Percentiles rank a stretch among this genome's conserved stretches.
These are phyloP conservation scores for Cadophora sp. DNA, from an alignment of 2,329 filamentous ascomycete species.

Conservation along the genomic window DNA sequence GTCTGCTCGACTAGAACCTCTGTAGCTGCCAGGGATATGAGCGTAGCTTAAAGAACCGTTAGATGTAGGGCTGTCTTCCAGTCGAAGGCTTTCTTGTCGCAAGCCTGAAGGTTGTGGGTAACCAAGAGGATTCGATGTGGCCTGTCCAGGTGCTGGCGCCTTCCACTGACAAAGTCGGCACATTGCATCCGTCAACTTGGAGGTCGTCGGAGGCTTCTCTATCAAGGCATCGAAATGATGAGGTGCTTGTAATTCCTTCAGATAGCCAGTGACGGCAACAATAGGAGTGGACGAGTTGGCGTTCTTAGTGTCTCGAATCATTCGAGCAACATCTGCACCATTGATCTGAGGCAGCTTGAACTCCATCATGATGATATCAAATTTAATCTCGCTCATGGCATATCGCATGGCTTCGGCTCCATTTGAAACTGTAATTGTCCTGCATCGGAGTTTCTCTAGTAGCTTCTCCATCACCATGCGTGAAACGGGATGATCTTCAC, in stretches of 20 bases:
- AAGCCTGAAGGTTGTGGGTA: slow-evolving; percentile 69
- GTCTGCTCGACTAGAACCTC: slow-evolving; percentile 82
- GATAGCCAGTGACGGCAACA: slow-evolving; percentile 93
- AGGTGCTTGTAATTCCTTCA: slow-evolving; percentile 94
- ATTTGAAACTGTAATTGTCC: slow-evolving; percentile 89
- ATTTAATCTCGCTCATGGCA: slow-evolving; percentile 96
- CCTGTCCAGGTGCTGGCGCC: slow-evolving; percentile 64
- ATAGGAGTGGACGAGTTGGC: slow-evolving; percentile 94
- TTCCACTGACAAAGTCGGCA: slow-evolving; percentile 94
- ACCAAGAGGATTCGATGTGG: slow-evolving; percentile 54
- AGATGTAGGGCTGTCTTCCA: slow-evolving; percentile 79
- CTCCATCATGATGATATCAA: slow-evolving; percentile 98
- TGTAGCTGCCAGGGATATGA: slow-evolving; percentile 75
- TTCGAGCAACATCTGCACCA: slow-evolving; percentile 92
- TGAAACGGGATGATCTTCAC: slow-evolving; percentile 96
- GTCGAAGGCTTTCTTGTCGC: slow-evolving; percentile 66
- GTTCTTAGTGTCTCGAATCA: slow-evolving; percentile 97
- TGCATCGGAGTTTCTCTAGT: slow-evolving; percentile 91
- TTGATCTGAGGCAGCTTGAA: slow-evolving; percentile 95
- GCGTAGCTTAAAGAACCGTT: slow-evolving; percentile 73
- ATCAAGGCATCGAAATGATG: slow-evolving; percentile 96
- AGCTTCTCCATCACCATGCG: slow-evolving; percentile 99
- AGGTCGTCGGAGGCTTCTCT: slow-evolving; percentile 93
- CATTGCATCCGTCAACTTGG: slow-evolving; percentile 88
- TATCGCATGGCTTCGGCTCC: slow-evolving; percentile 92